phyloP scores from a whole-genome alignment of 345 rosid species.

The Lepidium aucheri region DNA sequence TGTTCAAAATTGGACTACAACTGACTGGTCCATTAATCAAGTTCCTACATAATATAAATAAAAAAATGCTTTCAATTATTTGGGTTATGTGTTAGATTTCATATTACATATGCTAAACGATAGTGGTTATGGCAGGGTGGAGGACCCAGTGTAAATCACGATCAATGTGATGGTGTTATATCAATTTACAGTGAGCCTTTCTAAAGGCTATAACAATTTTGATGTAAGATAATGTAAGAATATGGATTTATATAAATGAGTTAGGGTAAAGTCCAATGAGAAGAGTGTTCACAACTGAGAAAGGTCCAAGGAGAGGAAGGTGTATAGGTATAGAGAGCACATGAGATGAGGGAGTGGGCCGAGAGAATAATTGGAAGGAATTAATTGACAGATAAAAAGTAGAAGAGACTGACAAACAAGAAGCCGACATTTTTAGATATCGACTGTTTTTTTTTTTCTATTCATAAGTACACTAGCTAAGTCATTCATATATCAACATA shows the following conservation, averaged over 20 bases:
- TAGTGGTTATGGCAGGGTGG: background rate
- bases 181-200: background rate
- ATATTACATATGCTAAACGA: no score
- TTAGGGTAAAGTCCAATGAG: slow-evolving; percentile 13
- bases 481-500: background rate
- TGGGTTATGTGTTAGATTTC: no score
- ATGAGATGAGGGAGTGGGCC: slow-evolving; percentile 15
- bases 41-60: no score
- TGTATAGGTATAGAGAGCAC: slow-evolving; percentile 6
- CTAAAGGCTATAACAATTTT: background rate
- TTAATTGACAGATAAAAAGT: background rate
- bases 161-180: slow-evolving; percentile 1
- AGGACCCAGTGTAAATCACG: background rate
- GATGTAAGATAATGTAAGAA: background rate
- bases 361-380: slow-evolving; percentile 6
- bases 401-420: slow-evolving; percentile 9
- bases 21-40: no score
- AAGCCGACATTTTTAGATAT: background rate
- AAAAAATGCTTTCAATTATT: no score
- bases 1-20: no score
- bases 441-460: background rate
- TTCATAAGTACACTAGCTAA: background rate
- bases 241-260: background rate
- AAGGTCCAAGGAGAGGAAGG: slow-evolving; percentile 6
- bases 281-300: background rate